Evolutionary conservation across 192 early-diverging fungal genomes (phyloP).

Genomic region (Gamsiella multidivaricata): DNA sequence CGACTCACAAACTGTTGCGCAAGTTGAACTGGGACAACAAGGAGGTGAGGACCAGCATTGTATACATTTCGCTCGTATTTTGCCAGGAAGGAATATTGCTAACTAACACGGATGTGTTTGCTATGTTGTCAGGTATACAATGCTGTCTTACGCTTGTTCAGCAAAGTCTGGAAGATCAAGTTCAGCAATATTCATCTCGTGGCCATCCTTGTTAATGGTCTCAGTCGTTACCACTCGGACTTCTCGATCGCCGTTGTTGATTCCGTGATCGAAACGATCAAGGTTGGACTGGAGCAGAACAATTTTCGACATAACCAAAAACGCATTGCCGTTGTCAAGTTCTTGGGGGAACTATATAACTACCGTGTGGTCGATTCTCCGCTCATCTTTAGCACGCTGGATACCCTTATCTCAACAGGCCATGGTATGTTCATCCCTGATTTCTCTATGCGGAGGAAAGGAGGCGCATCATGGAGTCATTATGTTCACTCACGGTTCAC

Average conservation of each 20-base stretch:
- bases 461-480: too few species aligned
- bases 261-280: conserved; percentile 83
- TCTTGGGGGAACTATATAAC: conserved; percentile 92
- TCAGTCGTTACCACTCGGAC: conserved; percentile 84
- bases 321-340: conserved; percentile 83
- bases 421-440: conserved; percentile 67
- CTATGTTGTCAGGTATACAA: conserved; percentile 59
- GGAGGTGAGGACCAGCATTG: conserved; percentile 28
- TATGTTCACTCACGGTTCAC: too few species aligned
- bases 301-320: conserved; percentile 94
- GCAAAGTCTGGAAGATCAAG: conserved; percentile 95
- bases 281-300: conserved; percentile 92
- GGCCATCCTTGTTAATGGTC: conserved; percentile 81
- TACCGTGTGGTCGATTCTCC: conserved; percentile 85
- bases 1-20: conserved; percentile 75
- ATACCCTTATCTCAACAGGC: conserved; percentile 84
- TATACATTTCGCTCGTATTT: background rate
- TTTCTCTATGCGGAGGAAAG: background rate
- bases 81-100: too few species aligned
- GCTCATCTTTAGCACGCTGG: conserved; percentile 87
- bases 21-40: conserved; percentile 89
- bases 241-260: conserved; percentile 94
- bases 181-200: conserved; percentile 86
- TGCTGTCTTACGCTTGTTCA: conserved; percentile 81
- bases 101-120: too few species aligned